A percentile compares a stretch with the other conserved stretches of the same genome.
Evolutionary conservation across 495 filamentous ascomycete genomes (phyloP).

Genomic region (Penicillium cinerascens): DNA sequence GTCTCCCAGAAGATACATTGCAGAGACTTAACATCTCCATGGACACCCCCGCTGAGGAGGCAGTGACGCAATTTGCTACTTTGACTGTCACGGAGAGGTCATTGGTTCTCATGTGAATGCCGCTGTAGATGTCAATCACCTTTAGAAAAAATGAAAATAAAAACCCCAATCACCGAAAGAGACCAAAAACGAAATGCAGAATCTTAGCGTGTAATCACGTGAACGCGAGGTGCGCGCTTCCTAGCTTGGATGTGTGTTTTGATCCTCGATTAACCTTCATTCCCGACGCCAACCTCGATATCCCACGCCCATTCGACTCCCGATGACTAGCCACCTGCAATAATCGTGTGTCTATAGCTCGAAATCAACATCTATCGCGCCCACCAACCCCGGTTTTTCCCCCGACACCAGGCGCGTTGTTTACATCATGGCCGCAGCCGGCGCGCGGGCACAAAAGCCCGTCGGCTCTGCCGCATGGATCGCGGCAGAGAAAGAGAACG

Average conservation of each 20-base stretch:
- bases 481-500: constrained; percentile 60
- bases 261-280: constrained; percentile 16
- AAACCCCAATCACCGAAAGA: neutral
- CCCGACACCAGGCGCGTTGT: constrained; percentile 27
- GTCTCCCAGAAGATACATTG: neutral
- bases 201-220: constrained; percentile 9
- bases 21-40: neutral
- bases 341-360: neutral
- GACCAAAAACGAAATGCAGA: neutral
- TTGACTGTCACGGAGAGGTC: neutral
- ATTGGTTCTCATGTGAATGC: neutral
- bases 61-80: neutral
- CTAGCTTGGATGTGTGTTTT: constrained; percentile 27
- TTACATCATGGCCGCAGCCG: constrained; percentile 49
- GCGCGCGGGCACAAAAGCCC: constrained; percentile 47
- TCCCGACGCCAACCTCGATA: constrained; percentile 10
- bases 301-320: constrained; percentile 2
- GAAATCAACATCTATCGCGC: neutral
- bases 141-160: neutral
- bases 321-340: constrained; percentile 9
- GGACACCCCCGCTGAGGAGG: neutral
- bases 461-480: constrained; percentile 70
- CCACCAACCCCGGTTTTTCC: neutral
- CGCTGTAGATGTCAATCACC: neutral
- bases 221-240: constrained; percentile 19